These are phyloP conservation scores for Cryptococcus neoformans DNA, from an alignment of 1,284 basidiomycete species.

Conservation along the genomic window DNA sequence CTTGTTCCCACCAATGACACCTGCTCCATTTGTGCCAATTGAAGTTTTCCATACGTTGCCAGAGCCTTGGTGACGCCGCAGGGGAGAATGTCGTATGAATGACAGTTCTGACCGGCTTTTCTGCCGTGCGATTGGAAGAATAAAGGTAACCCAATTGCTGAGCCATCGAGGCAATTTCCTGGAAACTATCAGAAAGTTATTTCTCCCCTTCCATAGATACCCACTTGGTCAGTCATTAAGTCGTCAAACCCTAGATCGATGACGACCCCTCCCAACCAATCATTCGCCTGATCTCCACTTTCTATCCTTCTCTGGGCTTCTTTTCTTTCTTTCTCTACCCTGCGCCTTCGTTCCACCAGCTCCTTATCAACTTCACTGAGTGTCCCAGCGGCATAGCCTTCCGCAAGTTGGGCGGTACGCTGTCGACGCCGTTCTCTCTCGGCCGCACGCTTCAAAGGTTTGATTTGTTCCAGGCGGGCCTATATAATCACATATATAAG, in stretches of 20 bases:
- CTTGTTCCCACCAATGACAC: conserved; percentile 74
- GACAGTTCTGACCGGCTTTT: conserved; percentile 65
- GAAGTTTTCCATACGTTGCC: conserved; percentile 31
- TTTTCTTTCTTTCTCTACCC: conserved; percentile 23
- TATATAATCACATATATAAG: conserved; percentile 1
- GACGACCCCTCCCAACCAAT: conserved; percentile 66
- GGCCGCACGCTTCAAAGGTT: conserved; percentile 31
- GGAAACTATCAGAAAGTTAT: conserved; percentile 3
- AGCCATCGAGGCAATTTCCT: conserved; percentile 86
- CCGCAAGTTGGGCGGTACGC: conserved; percentile 15
- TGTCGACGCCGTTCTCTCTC: conserved; percentile 31
- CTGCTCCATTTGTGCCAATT: conserved; percentile 71
- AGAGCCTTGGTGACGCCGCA: conserved; percentile 34
- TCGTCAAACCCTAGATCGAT: conserved; percentile 94
- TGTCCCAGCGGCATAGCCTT: conserved; percentile 34
- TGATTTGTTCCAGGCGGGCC: conserved; percentile 23
- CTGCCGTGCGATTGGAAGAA: conserved; percentile 72
- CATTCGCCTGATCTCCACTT: conserved; percentile 20
- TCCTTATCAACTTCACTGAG: conserved; percentile 26
- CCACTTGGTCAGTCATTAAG: conserved; percentile 87
- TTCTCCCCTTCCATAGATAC: conserved; percentile 30
- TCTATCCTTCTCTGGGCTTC: conserved; percentile 47
- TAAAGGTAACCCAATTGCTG: conserved; percentile 89
- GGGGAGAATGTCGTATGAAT: conserved; percentile 68
- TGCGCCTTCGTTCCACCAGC: conserved; percentile 22